Evolutionary conservation across 352 stramenopile species (phyloP), one percentile per base, ranked within the genome.

Genomic region (Globisporangium apiculatum): DNA sequence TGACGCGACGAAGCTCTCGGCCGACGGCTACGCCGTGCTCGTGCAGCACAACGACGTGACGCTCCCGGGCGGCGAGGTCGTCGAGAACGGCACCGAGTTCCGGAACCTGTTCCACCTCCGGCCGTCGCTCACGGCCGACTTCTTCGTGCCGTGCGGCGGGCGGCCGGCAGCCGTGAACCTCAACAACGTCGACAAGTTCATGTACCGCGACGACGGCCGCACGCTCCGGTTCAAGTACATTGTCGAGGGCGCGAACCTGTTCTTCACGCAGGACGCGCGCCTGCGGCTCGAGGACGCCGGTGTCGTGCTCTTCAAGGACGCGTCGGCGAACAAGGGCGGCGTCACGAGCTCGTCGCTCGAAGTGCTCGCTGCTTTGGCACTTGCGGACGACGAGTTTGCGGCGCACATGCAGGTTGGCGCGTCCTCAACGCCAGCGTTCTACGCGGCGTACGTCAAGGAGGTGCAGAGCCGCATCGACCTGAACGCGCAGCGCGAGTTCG

Each of bases 21-120:
- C 61, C 2, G 71, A 89, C 4, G 83, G 83, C 57, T 87, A 89
- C 64, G 56, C 67, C 41, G 76, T 89, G 61, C 70, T 89, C 5
- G 75, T 88, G 6, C 75, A 76, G 40, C 75, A 91, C 60, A 88
- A 89, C 65, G 78, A 91, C 53, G 67, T 89, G 12, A 87, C 62
- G 12, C 72, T 94, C 6, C 79, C 81, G 1, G 85, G 50, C 61
- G 76, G 83, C 9, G 81, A 91, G 53, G 68, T 78, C 4, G 66
- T 94, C 40, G 95, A 98, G 73, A 97, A 97, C 62, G 96, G 96
- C 59, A 89, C 95, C 24, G 91, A 97, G 67, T 96, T 97, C 65
- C 89, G 97, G 41, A 99, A 99, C 73, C 89, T 89, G 47, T 99
- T 98, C 88, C 96, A 99, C 87, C 90, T 98, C 68, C 89, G 96